Conservation (phyloP, 1,139 yeast species). For the Yarrowia galli region DNA sequence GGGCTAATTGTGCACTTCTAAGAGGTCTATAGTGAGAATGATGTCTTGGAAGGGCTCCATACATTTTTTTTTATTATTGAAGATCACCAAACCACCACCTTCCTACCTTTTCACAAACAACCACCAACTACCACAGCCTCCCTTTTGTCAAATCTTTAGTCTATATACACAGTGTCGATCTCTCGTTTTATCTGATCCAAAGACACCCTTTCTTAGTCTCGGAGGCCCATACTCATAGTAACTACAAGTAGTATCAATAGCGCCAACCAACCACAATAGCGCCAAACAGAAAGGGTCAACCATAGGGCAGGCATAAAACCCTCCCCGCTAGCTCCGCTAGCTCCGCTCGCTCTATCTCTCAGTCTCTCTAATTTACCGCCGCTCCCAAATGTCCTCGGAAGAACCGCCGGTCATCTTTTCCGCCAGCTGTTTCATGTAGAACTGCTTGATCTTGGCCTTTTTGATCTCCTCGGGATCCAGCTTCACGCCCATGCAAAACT, state of each 20-base stretch:
- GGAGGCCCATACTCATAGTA: not conserved
- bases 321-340: not conserved
- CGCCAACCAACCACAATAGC: not conserved
- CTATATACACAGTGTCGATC: not conserved
- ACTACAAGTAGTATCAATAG: no score
- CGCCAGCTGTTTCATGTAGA: constrained; percentile 68
- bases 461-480: constrained; percentile 59
- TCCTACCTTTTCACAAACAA: no score
- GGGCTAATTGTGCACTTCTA: no score
- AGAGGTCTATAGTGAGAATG: no score
- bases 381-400: constrained; percentile 59
- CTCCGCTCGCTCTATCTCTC: no score
- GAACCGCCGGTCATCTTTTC: constrained; percentile 66
- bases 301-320: no score
- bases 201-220: not conserved
- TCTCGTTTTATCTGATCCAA: not conserved
- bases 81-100: no score
- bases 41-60: no score
- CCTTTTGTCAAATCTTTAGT: not conserved
- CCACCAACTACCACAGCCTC: no score
- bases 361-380: constrained; percentile 3
- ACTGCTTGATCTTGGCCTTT: constrained; percentile 64
- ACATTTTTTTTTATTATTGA: no score
- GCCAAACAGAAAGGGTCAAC: no score
- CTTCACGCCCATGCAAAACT: constrained; percentile 76